Evolutionary conservation across 805 yeast genomes (phyloP), one percentile per base, ranked within the genome.

Genomic region (Zygosaccharomyces kombuchaensis): DNA sequence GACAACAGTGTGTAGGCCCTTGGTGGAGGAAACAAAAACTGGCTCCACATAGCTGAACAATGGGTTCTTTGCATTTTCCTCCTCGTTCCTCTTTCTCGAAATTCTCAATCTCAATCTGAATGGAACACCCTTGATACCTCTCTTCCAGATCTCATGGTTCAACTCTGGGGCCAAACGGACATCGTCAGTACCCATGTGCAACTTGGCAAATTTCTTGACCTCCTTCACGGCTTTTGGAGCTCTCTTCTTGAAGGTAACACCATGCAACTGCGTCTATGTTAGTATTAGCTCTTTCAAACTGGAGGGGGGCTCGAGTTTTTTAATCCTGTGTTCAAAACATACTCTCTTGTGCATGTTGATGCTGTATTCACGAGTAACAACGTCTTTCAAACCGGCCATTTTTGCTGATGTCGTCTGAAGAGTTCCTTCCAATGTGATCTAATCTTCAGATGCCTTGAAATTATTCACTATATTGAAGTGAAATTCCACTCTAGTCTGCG

Each of bases 141-240:
- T 90, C 77, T 87, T 85, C 99, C 99, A 93, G 80, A 93, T 81
- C 71, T 84, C 95, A 77, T 90, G 93, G 87, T 93, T 93, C 76
- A 93, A 81, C 77, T 83, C 87, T 72, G 99, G 98, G 78, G 93
- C 98, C 69, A 93, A 78, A 82, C 99, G 93, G 75, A 93, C 98
- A 74, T 93, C 99, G 60, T 85, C 76, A 68, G 99, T 93, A 74
- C 98, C 98, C 93, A 93, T 88, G 86, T 91, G 97, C 80, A 87
- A 82, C 74, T 87, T 81, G 71, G 98, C 97, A 74, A 93, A 93
- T 78, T 87, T 89, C 83, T 88, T 91, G 81, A 93, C 90, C 78
- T 89, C 99, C 87, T 88, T 93, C 78, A 91, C 93, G 69, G 99
- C 99, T 74, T 80, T 87, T 79, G 99, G 99, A 71, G 99, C 99